A percentile compares a stretch with the other conserved stretches of the same genome.
Conservation (phyloP, 2,329 filamentous ascomycete species). For the Arachnomyces sp. region DNA sequence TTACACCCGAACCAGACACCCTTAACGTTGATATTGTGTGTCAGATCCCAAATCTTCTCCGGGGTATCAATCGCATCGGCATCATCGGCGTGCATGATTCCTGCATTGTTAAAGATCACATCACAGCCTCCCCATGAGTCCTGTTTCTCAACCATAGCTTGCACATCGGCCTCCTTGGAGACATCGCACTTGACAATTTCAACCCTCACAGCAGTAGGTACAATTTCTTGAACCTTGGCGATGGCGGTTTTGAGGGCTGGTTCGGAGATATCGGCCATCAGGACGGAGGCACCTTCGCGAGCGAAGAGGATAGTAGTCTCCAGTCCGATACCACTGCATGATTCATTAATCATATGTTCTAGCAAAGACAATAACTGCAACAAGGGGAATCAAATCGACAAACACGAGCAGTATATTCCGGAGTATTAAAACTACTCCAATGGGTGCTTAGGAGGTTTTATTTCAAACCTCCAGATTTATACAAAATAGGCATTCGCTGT, state of each 20-base stretch:
- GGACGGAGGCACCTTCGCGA: constrained; percentile 75
- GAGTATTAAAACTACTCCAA: too few species aligned
- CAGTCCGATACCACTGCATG: constrained; percentile 70
- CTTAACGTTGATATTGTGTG: constrained; percentile 92
- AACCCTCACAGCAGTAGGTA: constrained; percentile 54
- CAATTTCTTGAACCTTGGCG: constrained; percentile 65
- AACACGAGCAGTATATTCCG: too few species aligned
- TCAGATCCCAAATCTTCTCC: constrained; percentile 89
- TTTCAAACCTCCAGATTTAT: too few species aligned
- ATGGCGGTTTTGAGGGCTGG: constrained; percentile 69
- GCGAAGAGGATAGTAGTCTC: constrained; percentile 87
- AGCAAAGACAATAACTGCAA: neutral
- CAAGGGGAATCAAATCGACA: neutral
- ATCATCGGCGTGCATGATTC: constrained; percentile 86
- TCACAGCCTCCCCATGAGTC: constrained; percentile 84
- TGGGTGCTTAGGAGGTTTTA: too few species aligned
- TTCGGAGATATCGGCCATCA: constrained; percentile 78
- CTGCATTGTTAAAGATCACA: constrained; percentile 94
- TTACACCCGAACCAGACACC: constrained; percentile 96
- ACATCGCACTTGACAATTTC: constrained; percentile 68
- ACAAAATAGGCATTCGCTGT: too few species aligned
- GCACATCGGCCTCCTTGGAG: constrained; percentile 72
- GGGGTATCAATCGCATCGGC: constrained; percentile 74
- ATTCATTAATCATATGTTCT: neutral
- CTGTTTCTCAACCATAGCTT: constrained; percentile 64